These are phyloP conservation scores for Osmanthus fragrans DNA, from an alignment of 257 asterid genomes.

Conservation along the genomic window DNA sequence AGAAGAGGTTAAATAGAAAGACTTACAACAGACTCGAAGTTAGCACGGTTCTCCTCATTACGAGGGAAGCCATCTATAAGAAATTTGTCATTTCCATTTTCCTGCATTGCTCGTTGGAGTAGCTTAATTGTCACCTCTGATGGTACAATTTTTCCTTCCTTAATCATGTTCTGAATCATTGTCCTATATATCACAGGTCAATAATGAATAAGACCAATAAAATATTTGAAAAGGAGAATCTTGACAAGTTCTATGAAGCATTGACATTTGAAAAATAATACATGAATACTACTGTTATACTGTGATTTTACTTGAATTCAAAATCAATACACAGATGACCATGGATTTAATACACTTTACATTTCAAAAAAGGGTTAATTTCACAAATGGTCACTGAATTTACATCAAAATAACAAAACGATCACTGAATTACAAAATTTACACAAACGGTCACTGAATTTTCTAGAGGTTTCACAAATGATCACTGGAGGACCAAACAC, in stretches of 20 bases:
- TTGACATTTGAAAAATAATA: neutral
- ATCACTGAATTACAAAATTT: too few species aligned
- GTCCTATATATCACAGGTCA: slow-evolving; percentile 32
- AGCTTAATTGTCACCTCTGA: slow-evolving; percentile 61
- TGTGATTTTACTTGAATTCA: neutral
- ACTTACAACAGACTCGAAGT: slow-evolving; percentile 57
- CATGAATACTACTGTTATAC: neutral
- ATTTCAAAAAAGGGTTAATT: neutral
- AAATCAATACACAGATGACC: neutral
- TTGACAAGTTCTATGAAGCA: neutral
- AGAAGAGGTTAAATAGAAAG: slow-evolving; percentile 1
- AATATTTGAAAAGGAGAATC: neutral
- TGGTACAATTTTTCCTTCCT: slow-evolving; percentile 64
- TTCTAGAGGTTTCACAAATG: too few species aligned
- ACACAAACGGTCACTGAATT: too few species aligned
- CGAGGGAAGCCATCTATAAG: slow-evolving; percentile 75
- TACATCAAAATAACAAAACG: too few species aligned
- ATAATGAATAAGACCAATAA: neutral
- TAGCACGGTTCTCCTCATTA: slow-evolving; percentile 62
- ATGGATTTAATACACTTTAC: neutral
- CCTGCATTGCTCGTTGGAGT: slow-evolving; percentile 60
- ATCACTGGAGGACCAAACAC: too few species aligned
- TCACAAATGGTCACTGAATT: too few species aligned
- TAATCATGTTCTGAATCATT: slow-evolving; percentile 55
- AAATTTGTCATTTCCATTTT: slow-evolving; percentile 51